These are phyloP conservation scores for Daldinia loculata DNA, from an alignment of 495 filamentous ascomycete genomes.

Conservation along the genomic window DNA sequence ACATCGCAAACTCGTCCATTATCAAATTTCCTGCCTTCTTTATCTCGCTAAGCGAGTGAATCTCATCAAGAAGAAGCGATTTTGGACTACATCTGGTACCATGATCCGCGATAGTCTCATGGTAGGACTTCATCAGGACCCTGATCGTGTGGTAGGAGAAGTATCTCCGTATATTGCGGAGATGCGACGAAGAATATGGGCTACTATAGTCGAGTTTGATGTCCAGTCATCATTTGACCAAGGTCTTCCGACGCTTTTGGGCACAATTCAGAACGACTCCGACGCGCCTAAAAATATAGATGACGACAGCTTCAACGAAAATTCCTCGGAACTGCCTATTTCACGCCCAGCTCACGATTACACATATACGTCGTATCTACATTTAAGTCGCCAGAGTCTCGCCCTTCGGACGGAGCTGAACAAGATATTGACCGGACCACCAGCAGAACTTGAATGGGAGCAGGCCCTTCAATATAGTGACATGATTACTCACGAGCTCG, in stretches of 20 bases:
- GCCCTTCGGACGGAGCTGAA: conserved; percentile 45
- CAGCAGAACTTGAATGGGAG: conserved; percentile 42
- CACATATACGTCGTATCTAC: conserved; percentile 46
- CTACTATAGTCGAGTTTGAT: conserved; percentile 48
- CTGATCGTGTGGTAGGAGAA: conserved; percentile 37
- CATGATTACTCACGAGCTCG: conserved; percentile 46
- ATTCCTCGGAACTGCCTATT: conserved; percentile 41
- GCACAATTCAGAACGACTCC: conserved; percentile 41
- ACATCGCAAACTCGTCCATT: conserved; percentile 48
- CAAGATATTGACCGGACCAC: conserved; percentile 42
- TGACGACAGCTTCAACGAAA: conserved; percentile 46
- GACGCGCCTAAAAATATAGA: conserved; percentile 46
- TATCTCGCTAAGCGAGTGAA: conserved; percentile 49
- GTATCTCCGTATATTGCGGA: conserved; percentile 45
- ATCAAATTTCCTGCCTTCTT: conserved; percentile 47
- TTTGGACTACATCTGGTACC: conserved; percentile 46
- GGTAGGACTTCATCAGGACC: conserved; percentile 47
- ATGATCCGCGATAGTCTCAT: conserved; percentile 45
- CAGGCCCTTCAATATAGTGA: conserved; percentile 50
- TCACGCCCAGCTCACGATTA: conserved; percentile 41
- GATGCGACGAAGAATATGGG: conserved; percentile 49
- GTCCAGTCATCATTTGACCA: conserved; percentile 49
- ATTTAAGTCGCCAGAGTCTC: conserved; percentile 46
- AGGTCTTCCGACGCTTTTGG: conserved; percentile 47
- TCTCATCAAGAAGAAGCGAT: conserved; percentile 48